Percentiles rank a stretch among this genome's conserved stretches.
phyloP scores from a whole-genome alignment of 805 yeast genomes.

The Metschnikowia amazonensis region DNA sequence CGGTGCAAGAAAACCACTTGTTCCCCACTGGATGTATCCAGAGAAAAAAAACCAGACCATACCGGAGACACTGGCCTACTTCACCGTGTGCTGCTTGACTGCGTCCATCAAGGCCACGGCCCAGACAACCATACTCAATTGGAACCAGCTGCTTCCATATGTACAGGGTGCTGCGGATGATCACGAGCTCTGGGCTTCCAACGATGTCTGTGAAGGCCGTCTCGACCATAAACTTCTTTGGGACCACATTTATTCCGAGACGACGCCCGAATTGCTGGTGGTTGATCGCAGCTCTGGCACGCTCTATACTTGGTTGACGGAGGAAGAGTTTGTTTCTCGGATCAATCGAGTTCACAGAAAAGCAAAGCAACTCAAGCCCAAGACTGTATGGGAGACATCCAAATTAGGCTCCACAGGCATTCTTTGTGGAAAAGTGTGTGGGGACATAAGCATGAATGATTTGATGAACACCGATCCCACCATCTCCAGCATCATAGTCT shows the following conservation, averaged over 20 bases:
- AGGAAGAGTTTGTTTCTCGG: constrained; percentile 20
- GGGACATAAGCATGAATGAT: constrained; percentile 12
- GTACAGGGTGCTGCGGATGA: constrained; percentile 96
- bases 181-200: constrained; percentile 73
- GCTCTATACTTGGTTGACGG: constrained; percentile 22
- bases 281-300: constrained; percentile 23
- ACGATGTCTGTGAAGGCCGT: constrained; percentile 38
- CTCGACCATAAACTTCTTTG: constrained; percentile 58
- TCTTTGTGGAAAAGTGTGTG: constrained; percentile 24
- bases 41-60: constrained; percentile 23
- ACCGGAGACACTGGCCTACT: not conserved
- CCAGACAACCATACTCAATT: constrained; percentile 8
- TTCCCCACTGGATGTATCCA: constrained; percentile 73
- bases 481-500: constrained; percentile 20
- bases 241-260: constrained; percentile 28
- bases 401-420: constrained; percentile 25
- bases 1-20: constrained; percentile 40
- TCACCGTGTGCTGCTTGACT: constrained; percentile 15
- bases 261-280: constrained; percentile 12
- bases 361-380: not conserved
- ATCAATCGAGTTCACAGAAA: constrained; percentile 16
- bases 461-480: constrained; percentile 1
- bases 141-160: constrained; percentile 37
- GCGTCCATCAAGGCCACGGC: constrained; percentile 12
- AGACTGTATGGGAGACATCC: constrained; percentile 12